Base-by-base conservation (phyloP, 352 stramenopile genomes). In the Pythium pyrilobum region DNA sequence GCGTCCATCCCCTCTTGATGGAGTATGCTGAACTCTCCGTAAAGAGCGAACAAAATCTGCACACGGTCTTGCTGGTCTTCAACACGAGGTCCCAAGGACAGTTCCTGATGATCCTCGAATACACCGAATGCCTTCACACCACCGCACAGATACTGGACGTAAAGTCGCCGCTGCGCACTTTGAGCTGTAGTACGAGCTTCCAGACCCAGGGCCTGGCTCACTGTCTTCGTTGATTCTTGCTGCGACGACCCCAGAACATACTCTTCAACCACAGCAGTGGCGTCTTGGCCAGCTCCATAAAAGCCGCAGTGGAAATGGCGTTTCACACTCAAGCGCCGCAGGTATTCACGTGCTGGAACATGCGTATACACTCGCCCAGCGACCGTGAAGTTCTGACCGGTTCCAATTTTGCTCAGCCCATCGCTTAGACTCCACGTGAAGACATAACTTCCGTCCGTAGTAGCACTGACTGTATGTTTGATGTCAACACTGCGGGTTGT, bases 391-490 rank as follows among this genome's bases (percentile, higher is more conserved):
- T 90, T 85, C 15, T 69, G 42, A 1, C 81, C 81, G 0, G 73
- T 87, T n/a, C 81, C 81, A 43, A 92, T 64, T 57, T 89, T 92
- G 25, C 56, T 47, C 3, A 92, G 45, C 0, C 79, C 79, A 7
- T 62, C 63, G 1, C 36, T 37, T 11, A 65, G 25, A 51, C 58
- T 78, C 77, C 80, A 92, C 9, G 56, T 69, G 47, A 86, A 92
- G 10, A 83, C 32, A 53, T 80, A 90, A 23, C 32, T 89, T n/a
- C 79, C 80, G 53, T 89, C 74, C 0, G 71, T 83, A 1, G 80
- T 63, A 27, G 89, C 71, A 5, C 71, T 67, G 7, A 39, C 58
- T 3, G 39, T 21, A 7, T 46, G 40, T 20, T 52, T 41, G 13
- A 16, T 27, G 4, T 33, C 28, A 33, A 1, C 40, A 1, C 15